Evolutionary conservation across 768 basidiomycete species (phyloP).

Genomic region (Coprinellus aureogranulatus): DNA sequence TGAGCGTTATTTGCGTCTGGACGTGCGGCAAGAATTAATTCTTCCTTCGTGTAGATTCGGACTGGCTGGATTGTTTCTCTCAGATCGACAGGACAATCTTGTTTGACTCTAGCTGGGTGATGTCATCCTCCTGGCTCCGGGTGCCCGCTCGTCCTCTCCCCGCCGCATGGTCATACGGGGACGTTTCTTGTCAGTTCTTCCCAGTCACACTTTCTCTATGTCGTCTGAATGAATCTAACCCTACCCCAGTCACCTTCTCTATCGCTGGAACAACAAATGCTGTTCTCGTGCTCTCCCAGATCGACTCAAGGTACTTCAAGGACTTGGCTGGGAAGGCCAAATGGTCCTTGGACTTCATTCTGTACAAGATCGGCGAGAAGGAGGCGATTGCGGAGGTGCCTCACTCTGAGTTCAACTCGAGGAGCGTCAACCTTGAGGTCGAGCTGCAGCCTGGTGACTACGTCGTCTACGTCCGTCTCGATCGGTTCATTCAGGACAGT

Average conservation of each 20-base stretch:
- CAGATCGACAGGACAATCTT: conserved; percentile 44
- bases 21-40: background rate
- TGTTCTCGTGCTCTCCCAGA: conserved; percentile 52
- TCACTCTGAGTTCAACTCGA: conserved; percentile 33
- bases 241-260: conserved; percentile 42
- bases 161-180: conserved; percentile 52
- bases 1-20: conserved; percentile 15
- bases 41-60: conserved; percentile 25
- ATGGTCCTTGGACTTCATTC: conserved; percentile 51
- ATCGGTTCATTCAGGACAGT: conserved; percentile 23
- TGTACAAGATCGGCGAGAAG: conserved; percentile 47
- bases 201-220: background rate
- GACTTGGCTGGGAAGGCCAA: conserved; percentile 42
- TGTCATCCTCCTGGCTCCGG: conserved; percentile 49
- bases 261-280: conserved; percentile 37
- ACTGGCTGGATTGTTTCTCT: conserved; percentile 44
- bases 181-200: conserved; percentile 47
- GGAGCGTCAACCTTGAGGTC: conserved; percentile 43
- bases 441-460: conserved; percentile 43
- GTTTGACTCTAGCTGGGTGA: conserved; percentile 48
- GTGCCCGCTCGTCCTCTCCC: conserved; percentile 41
- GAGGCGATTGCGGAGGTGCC: conserved; percentile 36
- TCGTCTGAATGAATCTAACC: no score
- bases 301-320: conserved; percentile 48
- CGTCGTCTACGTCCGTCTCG: conserved; percentile 41